Conservation (phyloP, 148 eudicot genomes). For the Camellia granthamiana region DNA sequence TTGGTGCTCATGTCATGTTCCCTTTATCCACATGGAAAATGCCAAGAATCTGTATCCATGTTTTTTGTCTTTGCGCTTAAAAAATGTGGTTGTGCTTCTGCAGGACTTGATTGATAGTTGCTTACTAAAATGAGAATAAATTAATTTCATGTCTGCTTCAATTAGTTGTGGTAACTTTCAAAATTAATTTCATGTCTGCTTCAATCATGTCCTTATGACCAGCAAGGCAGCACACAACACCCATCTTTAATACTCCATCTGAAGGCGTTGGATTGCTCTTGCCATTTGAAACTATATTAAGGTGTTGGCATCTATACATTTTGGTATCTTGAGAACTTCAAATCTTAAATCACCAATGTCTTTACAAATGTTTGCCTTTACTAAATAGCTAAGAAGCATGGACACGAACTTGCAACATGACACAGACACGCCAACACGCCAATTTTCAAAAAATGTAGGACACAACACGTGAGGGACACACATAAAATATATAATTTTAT, state of each 20-base stretch:
- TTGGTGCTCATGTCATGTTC: neutral
- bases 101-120: neutral
- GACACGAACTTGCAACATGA: too few relatives aligned
- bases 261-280: slow-evolving; percentile 4
- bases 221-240: neutral
- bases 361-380: neutral
- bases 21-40: neutral
- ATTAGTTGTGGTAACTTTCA: neutral
- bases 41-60: neutral
- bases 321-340: neutral
- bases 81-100: neutral
- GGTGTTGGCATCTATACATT: neutral
- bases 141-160: too few relatives aligned
- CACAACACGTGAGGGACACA: too few relatives aligned
- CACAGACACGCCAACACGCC: too few relatives aligned
- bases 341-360: neutral
- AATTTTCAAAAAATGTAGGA: too few relatives aligned
- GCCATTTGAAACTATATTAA: neutral
- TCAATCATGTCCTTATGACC: neutral
- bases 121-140: neutral
- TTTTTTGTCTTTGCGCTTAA: neutral
- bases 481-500: too few relatives aligned
- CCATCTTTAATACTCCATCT: neutral
- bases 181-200: neutral
- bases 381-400: too few relatives aligned